These are phyloP conservation scores for Spatholobus suberectus DNA, from an alignment of 306 rosid species.

Conservation along the genomic window DNA sequence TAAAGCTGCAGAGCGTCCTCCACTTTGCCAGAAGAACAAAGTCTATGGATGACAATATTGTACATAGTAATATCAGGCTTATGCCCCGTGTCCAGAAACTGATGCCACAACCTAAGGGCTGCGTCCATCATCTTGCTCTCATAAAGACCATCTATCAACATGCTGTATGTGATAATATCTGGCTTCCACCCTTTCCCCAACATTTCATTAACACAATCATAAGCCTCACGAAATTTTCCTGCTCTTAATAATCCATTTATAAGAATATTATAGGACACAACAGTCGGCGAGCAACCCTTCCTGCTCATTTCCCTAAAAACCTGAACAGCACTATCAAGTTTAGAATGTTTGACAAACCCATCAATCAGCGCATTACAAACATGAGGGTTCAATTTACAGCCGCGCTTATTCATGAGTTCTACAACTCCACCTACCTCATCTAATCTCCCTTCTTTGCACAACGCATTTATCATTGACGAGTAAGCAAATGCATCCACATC, in stretches of 20 bases:
- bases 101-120: constrained; percentile 73
- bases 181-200: constrained; percentile 75
- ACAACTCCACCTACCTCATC: constrained; percentile 66
- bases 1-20: constrained; percentile 70
- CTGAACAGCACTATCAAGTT: constrained; percentile 63
- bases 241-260: constrained; percentile 80
- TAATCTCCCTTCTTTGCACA: constrained; percentile 73
- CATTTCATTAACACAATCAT: constrained; percentile 74
- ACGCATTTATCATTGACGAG: constrained; percentile 68
- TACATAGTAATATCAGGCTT: constrained; percentile 73
- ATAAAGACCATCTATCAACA: constrained; percentile 75
- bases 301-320: constrained; percentile 65
- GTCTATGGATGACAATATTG: constrained; percentile 85
- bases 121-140: constrained; percentile 64
- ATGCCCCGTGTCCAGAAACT: constrained; percentile 58
- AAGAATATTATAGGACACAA: constrained; percentile 81
- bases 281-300: constrained; percentile 67
- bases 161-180: constrained; percentile 77
- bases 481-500: constrained; percentile 75
- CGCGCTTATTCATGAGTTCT: constrained; percentile 59
- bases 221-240: constrained; percentile 70
- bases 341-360: constrained; percentile 68
- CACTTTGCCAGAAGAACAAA: constrained; percentile 76
- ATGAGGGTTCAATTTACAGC: constrained; percentile 59
- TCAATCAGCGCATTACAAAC: constrained; percentile 78